Base-by-base conservation (phyloP, 805 yeast genomes). In the Candida argentea region DNA sequence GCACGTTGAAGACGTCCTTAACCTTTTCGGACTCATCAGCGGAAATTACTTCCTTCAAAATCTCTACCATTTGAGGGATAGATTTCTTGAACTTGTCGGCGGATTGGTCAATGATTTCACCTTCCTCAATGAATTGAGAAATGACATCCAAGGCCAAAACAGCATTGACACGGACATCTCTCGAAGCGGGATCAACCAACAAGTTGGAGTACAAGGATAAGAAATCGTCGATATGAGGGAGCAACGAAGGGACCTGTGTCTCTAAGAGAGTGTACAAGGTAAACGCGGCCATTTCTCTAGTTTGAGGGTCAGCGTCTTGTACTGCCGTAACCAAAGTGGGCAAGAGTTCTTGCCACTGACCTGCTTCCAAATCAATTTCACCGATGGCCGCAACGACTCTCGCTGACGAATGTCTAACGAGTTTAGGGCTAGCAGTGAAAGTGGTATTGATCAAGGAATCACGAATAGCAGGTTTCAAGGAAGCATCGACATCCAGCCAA, bases 311-410 rank as follows among this genome's bases (percentile, higher is more conserved):
- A 22, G 62, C 52, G 20, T 43, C 45, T 35, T 56, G 60, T 22
- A 60, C 79, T 24, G 83, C 81, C 32, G 65, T 58, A 32, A 81
- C 75, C 46, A 91, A 65, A 29, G 71, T 61, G 19, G 83, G 80
- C 36, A 89, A 67, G 39, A 91, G 67, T 23, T 73, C 76, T 4
- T 77, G 70, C 97, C 97, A 91, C 39, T 69, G 52, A 33, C 53
- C 48, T 36, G 65, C 54, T 21, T 68, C 67, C 37, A 86, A 62
- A 52, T 89, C 97, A 30, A 65, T 54, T 40, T 75, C 74, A 22
- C 84, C 94, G 49, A 91, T 83, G 25, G 86, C 77, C 16, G 95
- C 76, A 43, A 91, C 76, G 33, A 87, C 83, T 55, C 95, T 76
- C 14, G 97, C 87, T 31, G 80, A 68, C 13, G 93, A 76, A 59